Evolutionary conservation across 2,329 filamentous ascomycete genomes (phyloP).

Genomic region (Huntiella bhutanensis): DNA sequence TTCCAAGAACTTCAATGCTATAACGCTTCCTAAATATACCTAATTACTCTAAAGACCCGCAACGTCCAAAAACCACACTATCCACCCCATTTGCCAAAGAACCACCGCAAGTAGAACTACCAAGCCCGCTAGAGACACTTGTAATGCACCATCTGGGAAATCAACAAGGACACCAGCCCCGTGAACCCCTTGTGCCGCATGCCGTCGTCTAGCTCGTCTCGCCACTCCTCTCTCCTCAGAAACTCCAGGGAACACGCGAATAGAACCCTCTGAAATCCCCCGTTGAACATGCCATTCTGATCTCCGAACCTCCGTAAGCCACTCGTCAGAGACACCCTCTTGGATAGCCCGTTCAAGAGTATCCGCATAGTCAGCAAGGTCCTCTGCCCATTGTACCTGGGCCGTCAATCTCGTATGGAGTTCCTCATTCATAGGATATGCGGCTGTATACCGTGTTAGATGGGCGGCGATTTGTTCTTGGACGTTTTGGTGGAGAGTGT

Average conservation of each 20-base stretch:
- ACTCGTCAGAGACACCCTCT: background rate
- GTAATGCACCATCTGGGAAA: too few species aligned
- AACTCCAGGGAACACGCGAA: background rate
- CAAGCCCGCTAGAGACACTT: background rate
- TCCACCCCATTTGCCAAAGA: background rate
- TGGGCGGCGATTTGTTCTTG: background rate
- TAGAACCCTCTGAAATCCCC: background rate
- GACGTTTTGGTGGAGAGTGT: background rate
- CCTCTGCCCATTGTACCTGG: background rate
- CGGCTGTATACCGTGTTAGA: background rate
- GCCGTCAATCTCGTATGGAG: background rate
- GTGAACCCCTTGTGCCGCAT: too few species aligned
- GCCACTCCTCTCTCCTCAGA: background rate
- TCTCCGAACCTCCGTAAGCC: background rate
- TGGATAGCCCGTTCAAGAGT: background rate
- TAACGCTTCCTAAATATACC: background rate
- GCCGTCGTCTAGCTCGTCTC: too few species aligned
- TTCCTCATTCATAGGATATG: background rate
- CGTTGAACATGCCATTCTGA: background rate
- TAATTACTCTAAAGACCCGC: background rate
- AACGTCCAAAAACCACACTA: background rate
- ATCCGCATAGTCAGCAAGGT: background rate
- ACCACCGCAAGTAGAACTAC: background rate
- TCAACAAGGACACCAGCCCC: too few species aligned
- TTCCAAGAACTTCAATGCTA: slow-evolving; percentile 11